Base-by-base conservation (phyloP, 345 rosid genomes). In the Linum lewisii region DNA sequence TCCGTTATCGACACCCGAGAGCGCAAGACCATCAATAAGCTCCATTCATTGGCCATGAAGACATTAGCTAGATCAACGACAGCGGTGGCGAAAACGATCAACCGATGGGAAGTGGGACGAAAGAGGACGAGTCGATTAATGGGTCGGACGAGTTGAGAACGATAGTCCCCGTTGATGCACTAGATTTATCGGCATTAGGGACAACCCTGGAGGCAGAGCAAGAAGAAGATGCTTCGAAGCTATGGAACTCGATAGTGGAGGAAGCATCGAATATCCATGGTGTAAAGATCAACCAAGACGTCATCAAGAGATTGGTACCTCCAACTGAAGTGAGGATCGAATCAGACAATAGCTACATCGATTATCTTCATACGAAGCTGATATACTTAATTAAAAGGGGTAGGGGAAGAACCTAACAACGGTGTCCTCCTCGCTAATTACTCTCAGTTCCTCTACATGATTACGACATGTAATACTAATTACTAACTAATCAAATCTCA, bases 381-480 rank as follows among this genome's bases (percentile, higher is more conserved):
- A 32, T 71, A 0, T 93, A 93, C 20, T 85, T 76, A n/a, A n/a
- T n/a, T n/a, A 71, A 73, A 69, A 0, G 82, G 77, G 6, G 54
- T 93, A 54, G 63, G 75, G 32, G 80, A 77, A 24, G 95, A 93
- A 47, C 90, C 95, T 53, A 67, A 72, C 19, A 82, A 85, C 67
- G 42, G 94, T 63, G 82, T 93, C 4, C 80, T 93, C 0, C 88
- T 93, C 2, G 81, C 88, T 54, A 93, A 93, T 67, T 93, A 81
- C 24, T 97, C 99, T 18, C 92, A 93, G 61, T 93, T 89, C 77
- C 91, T 93, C 66, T 78, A 66, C 86, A 71, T 47, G 91, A 89
- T 55, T 63, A 78, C 29, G 90, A 83, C 81, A 87, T 95, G 99
- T 93, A 84, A n/a, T n/a, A n/a, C n/a, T n/a, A n/a, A n/a, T n/a